Percentiles rank a stretch among this genome's conserved stretches.
These are phyloP conservation scores for Cucurbita ficifolia DNA, from an alignment of 306 rosid genomes.

Conservation along the genomic window DNA sequence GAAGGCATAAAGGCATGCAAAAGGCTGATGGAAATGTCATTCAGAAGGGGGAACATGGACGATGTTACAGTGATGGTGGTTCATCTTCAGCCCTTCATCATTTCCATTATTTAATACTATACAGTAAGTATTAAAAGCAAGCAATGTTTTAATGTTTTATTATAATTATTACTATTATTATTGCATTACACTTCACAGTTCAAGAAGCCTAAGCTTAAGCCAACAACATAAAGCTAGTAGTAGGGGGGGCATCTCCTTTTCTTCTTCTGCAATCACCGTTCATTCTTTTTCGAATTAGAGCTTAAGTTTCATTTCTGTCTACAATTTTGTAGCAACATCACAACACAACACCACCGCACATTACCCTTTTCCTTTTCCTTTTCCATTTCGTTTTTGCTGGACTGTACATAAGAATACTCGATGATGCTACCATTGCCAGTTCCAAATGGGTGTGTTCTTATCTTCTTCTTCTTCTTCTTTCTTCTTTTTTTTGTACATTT, in stretches of 20 bases:
- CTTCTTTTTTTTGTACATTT: not conserved
- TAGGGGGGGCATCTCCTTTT: too few species aligned
- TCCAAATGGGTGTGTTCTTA: not conserved
- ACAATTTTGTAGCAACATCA: not conserved
- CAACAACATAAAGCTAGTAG: too few species aligned
- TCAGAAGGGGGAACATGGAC: constrained; percentile 19
- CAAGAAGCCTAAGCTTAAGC: not conserved
- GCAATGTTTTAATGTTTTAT: too few species aligned
- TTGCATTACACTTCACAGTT: not conserved
- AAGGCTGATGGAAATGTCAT: constrained; percentile 20
- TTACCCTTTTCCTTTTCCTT: not conserved
- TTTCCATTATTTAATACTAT: not conserved
- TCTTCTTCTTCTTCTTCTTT: not conserved
- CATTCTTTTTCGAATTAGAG: too few species aligned
- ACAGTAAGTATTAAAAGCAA: not conserved
- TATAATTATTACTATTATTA: not conserved
- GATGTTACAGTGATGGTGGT: constrained; percentile 31
- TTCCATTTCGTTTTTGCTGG: not conserved
- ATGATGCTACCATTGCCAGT: not conserved
- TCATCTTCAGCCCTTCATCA: constrained; percentile 11
- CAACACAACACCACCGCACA: not conserved
- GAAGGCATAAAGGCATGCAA: constrained; percentile 6
- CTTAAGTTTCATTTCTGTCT: not conserved
- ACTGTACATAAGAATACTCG: not conserved
- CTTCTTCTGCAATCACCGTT: too few species aligned